Conservation (phyloP, 345 rosid species). For the Citrus australasica region DNA sequence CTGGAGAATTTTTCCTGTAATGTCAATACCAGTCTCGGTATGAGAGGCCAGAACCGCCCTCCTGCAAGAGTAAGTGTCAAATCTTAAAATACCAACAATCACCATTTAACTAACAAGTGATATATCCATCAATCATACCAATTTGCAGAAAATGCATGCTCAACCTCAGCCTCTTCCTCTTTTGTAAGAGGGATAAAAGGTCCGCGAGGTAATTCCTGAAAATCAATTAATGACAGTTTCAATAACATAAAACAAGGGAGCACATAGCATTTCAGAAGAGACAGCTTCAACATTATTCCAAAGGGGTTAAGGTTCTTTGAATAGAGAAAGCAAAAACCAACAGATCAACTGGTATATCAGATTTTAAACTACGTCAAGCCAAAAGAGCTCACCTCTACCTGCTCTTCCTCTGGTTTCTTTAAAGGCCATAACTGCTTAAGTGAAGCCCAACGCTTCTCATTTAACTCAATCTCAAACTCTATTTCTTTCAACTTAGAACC, state of each 20-base stretch:
- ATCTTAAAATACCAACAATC: conserved; percentile 8
- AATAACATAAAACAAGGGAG: background rate
- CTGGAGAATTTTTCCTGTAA: conserved; percentile 58
- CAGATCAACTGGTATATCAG: background rate
- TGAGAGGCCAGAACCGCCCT: conserved; percentile 54
- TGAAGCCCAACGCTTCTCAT: conserved; percentile 37
- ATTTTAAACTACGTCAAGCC: conserved; percentile 1
- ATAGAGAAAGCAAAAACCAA: background rate
- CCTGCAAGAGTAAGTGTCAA: conserved; percentile 38
- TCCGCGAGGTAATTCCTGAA: conserved; percentile 55
- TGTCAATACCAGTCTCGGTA: conserved; percentile 59
- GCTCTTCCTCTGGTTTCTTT: conserved; percentile 42
- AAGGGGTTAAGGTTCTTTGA: background rate
- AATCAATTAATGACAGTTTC: conserved; percentile 12
- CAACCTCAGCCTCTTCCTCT: conserved; percentile 65
- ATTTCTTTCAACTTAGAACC: conserved; percentile 41
- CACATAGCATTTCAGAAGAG: background rate
- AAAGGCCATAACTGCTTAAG: conserved; percentile 39
- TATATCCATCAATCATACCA: conserved; percentile 36
- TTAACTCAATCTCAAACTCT: conserved; percentile 54
- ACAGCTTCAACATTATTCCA: background rate
- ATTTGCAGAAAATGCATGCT: conserved; percentile 45
- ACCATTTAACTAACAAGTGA: conserved; percentile 6
- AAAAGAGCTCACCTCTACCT: conserved; percentile 28
- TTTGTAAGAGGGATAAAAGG: conserved; percentile 69